phyloP scores from a whole-genome alignment of 192 early-diverging fungal genomes.

The Coemansia sp. region DNA sequence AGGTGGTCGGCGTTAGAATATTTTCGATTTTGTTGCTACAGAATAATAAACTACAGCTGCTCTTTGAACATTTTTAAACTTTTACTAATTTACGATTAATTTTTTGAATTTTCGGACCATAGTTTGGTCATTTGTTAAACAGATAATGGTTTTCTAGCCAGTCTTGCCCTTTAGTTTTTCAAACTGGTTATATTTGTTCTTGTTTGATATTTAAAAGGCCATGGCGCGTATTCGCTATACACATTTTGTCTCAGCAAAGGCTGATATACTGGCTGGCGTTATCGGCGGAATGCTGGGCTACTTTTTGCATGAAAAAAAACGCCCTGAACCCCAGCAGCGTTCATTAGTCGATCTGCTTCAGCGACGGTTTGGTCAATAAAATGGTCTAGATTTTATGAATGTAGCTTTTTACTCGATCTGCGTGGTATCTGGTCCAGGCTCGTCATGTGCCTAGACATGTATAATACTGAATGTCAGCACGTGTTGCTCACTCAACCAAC shows the following conservation, averaged over 20 bases:
- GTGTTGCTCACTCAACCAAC: too few species aligned
- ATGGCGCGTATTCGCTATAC: slow-evolving; percentile 40
- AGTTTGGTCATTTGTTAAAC: too few species aligned
- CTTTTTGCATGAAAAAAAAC: slow-evolving; percentile 47
- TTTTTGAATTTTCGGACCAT: too few species aligned
- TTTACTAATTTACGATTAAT: too few species aligned
- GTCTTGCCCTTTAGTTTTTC: not conserved
- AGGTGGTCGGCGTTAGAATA: not conserved
- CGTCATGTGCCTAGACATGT: too few species aligned
- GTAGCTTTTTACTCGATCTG: too few species aligned
- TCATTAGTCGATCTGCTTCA: slow-evolving; percentile 26
- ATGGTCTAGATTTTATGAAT: too few species aligned
- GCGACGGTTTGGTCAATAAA: slow-evolving; percentile 13
- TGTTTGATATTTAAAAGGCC: not conserved
- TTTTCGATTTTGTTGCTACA: not conserved
- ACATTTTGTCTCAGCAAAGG: slow-evolving; percentile 42
- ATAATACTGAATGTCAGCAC: too few species aligned
- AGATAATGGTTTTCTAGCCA: too few species aligned
- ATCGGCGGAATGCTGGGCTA: slow-evolving; percentile 42
- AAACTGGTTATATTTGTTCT: not conserved
- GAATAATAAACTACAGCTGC: too few species aligned
- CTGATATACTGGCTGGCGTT: slow-evolving; percentile 33
- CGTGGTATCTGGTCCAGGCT: too few species aligned
- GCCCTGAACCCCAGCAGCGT: slow-evolving; percentile 23
- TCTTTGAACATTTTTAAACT: too few species aligned